These are phyloP conservation scores for Ophiostoma perfectum DNA, from an alignment of 2,329 filamentous ascomycete species.

Conservation along the genomic window DNA sequence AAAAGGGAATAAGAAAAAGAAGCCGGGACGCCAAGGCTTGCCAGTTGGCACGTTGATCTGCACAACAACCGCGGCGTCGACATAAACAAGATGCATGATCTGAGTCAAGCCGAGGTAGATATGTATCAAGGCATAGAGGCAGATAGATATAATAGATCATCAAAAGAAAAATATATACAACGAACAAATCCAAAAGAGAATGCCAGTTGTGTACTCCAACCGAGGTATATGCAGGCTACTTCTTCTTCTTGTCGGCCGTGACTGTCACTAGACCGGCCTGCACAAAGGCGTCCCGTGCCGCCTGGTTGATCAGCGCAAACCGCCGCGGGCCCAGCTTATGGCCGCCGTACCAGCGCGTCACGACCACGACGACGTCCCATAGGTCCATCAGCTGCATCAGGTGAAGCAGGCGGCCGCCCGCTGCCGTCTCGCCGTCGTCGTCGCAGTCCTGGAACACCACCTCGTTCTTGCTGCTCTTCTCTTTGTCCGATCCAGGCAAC, in stretches of 20 bases:
- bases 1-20: neutral
- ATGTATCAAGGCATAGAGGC: neutral
- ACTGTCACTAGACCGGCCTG: constrained; percentile 64
- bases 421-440: constrained; percentile 92
- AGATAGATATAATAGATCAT: neutral
- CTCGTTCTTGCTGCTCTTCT: constrained; percentile 35
- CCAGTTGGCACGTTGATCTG: too few relatives aligned
- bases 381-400: constrained; percentile 92
- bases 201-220: too few relatives aligned
- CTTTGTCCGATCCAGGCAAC: constrained; percentile 22
- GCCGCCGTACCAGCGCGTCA: constrained; percentile 93
- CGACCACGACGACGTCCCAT: constrained; percentile 88
- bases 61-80: too few relatives aligned
- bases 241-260: constrained; percentile 43
- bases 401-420: constrained; percentile 77
- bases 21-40: neutral
- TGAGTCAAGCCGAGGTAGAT: too few relatives aligned
- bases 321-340: constrained; percentile 81
- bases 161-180: neutral
- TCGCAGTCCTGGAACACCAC: constrained; percentile 80
- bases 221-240: constrained; percentile 12
- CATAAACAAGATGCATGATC: too few relatives aligned
- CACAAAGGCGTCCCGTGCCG: constrained; percentile 77
- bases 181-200: too few relatives aligned
- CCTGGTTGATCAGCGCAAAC: constrained; percentile 84